Percentiles rank a stretch among this genome's conserved stretches.
These are phyloP conservation scores for Diaporthe vaccinii DNA, from an alignment of 2,329 filamentous ascomycete species.

Conservation along the genomic window DNA sequence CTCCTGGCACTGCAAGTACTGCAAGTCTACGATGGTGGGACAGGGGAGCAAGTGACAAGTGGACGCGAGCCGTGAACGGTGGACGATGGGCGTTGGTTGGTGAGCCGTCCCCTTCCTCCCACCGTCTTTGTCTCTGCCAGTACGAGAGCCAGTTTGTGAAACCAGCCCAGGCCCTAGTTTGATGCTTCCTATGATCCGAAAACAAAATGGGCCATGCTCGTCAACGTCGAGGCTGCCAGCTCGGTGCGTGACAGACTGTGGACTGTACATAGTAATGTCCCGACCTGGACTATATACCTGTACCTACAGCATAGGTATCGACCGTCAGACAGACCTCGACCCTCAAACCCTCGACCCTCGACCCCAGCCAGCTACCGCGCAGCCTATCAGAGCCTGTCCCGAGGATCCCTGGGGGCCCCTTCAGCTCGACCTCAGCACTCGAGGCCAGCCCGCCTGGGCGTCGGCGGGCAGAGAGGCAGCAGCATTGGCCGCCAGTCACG, in stretches of 20 bases:
- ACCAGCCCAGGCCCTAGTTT: neutral
- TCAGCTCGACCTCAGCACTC: constrained; percentile 13
- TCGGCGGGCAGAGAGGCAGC: neutral
- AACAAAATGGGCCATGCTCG: constrained; percentile 12
- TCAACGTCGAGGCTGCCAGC: neutral
- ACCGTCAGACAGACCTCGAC: neutral
- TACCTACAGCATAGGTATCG: neutral
- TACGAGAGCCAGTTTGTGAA: neutral
- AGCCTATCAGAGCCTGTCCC: constrained; percentile 28
- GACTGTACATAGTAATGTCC: neutral
- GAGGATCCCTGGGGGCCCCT: neutral
- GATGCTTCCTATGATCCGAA: constrained; percentile 6
- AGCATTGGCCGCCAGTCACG: constrained; percentile 8
- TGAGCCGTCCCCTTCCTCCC: neutral
- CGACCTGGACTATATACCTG: neutral
- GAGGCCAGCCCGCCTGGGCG: neutral
- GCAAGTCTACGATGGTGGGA: neutral
- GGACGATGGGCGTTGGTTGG: neutral
- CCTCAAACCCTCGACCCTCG: neutral
- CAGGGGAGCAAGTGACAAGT: neutral
- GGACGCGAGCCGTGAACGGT: neutral
- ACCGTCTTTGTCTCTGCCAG: constrained; percentile 13
- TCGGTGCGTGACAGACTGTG: neutral
- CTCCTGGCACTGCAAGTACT: too few relatives aligned
- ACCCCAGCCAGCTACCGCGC: neutral